phyloP scores from a whole-genome alignment of 73 alveolate species.

The Effrenium voratum region DNA sequence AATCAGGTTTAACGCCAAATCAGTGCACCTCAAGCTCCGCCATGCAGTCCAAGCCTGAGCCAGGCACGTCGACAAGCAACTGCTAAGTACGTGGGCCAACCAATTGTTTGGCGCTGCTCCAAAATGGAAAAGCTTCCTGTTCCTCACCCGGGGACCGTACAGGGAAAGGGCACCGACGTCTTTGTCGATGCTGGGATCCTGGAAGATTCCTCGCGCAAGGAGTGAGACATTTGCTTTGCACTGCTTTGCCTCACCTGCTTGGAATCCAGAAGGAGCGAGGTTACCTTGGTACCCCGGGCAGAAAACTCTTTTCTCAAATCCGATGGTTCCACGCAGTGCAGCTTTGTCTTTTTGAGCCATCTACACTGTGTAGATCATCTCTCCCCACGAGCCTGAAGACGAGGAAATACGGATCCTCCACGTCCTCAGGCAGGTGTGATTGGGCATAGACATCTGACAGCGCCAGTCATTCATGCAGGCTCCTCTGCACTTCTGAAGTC shows the following conservation, averaged over 20 bases:
- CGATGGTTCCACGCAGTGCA: neutral
- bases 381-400: constrained; percentile 64
- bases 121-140: neutral
- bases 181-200: constrained; percentile 12
- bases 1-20: neutral
- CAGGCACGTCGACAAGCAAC: neutral
- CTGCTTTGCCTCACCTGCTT: constrained; percentile 28
- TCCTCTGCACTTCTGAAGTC: constrained; percentile 50
- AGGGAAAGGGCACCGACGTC: constrained; percentile 85
- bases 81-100: neutral
- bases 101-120: neutral
- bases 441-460: neutral
- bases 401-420: constrained; percentile 59
- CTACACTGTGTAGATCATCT: constrained; percentile 38
- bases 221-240: too few relatives aligned
- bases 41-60: constrained; percentile 77
- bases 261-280: constrained; percentile 57
- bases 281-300: neutral
- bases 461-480: neutral
- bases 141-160: neutral
- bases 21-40: constrained; percentile 73
- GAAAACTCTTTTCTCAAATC: neutral
- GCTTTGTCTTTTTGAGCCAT: neutral
- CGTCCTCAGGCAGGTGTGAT: neutral
- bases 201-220: neutral